Evolutionary conservation across 108 stramenopile genomes (phyloP).

Genomic region (Pseudonitzschia multiseries): DNA sequence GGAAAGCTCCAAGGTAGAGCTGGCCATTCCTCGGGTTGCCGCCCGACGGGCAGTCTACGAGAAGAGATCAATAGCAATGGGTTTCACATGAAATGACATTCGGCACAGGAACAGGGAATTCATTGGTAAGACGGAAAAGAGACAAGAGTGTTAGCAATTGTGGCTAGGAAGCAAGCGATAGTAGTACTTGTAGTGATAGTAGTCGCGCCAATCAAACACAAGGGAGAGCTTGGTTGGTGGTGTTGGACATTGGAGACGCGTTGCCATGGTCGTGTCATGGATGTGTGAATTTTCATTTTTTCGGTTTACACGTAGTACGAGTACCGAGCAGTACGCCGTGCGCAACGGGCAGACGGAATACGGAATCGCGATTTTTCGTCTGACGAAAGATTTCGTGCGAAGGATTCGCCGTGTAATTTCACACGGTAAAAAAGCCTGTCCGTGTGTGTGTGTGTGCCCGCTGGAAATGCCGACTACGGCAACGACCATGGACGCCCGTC

Average conservation of each 20-base stretch:
- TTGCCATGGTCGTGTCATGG: background rate
- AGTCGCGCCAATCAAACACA: too few relatives aligned
- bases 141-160: background rate
- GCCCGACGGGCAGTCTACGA: slow-evolving; percentile 62
- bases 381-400: slow-evolving; percentile 3
- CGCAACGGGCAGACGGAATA: slow-evolving; percentile 1
- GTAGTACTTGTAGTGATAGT: background rate
- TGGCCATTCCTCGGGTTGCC: slow-evolving; percentile 80
- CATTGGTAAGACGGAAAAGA: background rate
- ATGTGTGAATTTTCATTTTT: background rate
- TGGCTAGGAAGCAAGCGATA: background rate
- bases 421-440: background rate
- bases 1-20: slow-evolving; percentile 93
- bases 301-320: background rate
- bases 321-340: too few relatives aligned
- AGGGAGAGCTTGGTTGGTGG: too few relatives aligned
- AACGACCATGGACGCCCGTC: background rate
- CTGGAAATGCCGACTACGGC: background rate
- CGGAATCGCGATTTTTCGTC: slow-evolving; percentile 3
- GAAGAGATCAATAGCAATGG: background rate
- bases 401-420: slow-evolving; percentile 4
- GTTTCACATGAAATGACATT: background rate
- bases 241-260: too few relatives aligned
- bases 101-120: background rate
- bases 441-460: background rate